A percentile compares a stretch with the other conserved stretches of the same genome.
Evolutionary conservation across 495 filamentous ascomycete species (phyloP).

Genomic region (Penicillium taxi): DNA sequence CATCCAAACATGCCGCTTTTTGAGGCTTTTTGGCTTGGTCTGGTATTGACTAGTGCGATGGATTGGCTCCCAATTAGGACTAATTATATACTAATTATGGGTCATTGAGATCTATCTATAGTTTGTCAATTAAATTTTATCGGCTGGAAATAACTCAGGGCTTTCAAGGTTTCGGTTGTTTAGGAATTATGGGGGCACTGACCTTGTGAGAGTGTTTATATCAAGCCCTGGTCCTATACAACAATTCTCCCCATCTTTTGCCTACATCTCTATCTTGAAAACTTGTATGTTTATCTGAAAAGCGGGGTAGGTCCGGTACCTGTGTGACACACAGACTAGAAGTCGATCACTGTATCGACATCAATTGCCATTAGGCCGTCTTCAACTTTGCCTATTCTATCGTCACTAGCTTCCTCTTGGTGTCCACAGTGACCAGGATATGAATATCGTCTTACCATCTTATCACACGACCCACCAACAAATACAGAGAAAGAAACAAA

Average conservation of each 20-base stretch:
- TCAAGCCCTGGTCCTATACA: too few species aligned
- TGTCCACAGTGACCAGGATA: not conserved
- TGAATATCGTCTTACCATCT: not conserved
- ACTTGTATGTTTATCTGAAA: too few species aligned
- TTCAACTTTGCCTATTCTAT: constrained; percentile 2
- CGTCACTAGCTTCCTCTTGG: not conserved
- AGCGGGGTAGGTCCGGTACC: too few species aligned
- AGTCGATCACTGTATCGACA: not conserved
- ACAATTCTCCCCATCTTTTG: too few species aligned
- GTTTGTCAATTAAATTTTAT: constrained; percentile 13
- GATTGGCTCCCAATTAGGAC: constrained; percentile 5
- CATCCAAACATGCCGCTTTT: not conserved
- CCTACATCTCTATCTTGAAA: too few species aligned
- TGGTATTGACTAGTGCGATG: not conserved
- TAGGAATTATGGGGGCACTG: too few species aligned
- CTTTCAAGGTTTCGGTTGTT: too few species aligned
- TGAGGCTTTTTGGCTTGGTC: not conserved
- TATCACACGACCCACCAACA: constrained; percentile 10
- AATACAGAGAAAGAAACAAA: constrained; percentile 2
- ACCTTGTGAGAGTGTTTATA: constrained; percentile 14
- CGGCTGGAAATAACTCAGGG: constrained; percentile 15
- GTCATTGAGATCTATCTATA: constrained; percentile 22
- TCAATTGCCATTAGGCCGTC: not conserved
- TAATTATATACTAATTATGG: constrained; percentile 20
- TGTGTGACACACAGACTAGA: not conserved